Evolutionary conservation across 2,329 filamentous ascomycete species (phyloP).

Genomic region (Neofusicoccum cordaticola): DNA sequence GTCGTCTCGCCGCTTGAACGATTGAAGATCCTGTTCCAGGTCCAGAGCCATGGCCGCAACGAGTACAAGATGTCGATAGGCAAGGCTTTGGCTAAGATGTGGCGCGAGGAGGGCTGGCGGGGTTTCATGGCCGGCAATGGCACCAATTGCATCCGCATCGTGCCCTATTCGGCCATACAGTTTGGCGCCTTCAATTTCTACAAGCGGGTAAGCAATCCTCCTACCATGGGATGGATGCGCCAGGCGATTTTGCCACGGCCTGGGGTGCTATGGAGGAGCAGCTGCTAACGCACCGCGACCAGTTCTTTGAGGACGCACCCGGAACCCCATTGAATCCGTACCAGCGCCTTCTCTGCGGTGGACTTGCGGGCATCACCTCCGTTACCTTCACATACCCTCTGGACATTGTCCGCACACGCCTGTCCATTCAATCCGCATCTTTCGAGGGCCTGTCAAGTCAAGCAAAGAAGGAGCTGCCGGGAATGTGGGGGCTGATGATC

Average conservation of each 20-base stretch:
- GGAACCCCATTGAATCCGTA: slow-evolving; percentile 71
- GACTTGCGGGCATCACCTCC: slow-evolving; percentile 88
- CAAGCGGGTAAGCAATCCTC: slow-evolving; percentile 67
- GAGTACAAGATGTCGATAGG: slow-evolving; percentile 92
- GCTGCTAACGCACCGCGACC: slow-evolving; percentile 11
- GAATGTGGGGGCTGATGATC: slow-evolving; percentile 84
- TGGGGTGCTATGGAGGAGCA: background rate
- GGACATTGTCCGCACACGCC: slow-evolving; percentile 91
- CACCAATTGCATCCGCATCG: slow-evolving; percentile 96
- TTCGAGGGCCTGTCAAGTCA: slow-evolving; percentile 67
- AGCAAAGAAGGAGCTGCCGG: slow-evolving; percentile 62
- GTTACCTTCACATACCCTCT: slow-evolving; percentile 94
- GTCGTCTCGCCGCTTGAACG: slow-evolving; percentile 95
- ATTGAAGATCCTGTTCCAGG: slow-evolving; percentile 95
- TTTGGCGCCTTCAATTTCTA: slow-evolving; percentile 99
- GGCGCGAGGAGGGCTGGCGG: slow-evolving; percentile 92
- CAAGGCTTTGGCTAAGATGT: slow-evolving; percentile 91
- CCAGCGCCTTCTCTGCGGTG: slow-evolving; percentile 82
- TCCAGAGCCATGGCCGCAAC: slow-evolving; percentile 84
- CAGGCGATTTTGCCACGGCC: too few relatives aligned
- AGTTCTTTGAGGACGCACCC: slow-evolving; percentile 74
- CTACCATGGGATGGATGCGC: background rate
- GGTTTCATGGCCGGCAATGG: slow-evolving; percentile 98
- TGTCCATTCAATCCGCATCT: slow-evolving; percentile 96
- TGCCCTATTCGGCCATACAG: slow-evolving; percentile 96